phyloP scores from a whole-genome alignment of 306 rosid species.

The Trifolium pratense region DNA sequence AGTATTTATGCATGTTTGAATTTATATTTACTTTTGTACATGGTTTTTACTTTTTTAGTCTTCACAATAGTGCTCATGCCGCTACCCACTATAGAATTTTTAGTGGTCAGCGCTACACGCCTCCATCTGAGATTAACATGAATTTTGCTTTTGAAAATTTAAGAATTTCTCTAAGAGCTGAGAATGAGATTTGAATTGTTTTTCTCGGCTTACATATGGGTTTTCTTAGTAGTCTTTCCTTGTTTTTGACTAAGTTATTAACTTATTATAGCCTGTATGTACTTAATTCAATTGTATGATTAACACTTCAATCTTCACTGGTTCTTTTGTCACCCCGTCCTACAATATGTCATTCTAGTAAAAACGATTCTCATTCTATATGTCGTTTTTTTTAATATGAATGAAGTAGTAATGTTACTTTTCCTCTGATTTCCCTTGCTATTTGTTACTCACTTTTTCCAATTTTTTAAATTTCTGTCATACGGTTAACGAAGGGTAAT shows the following conservation, averaged over 20 bases:
- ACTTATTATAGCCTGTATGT: conserved; percentile 10
- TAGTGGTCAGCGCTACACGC: too few relatives aligned
- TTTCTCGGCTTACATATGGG: conserved; percentile 9
- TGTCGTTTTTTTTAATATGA: neutral
- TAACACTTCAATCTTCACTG: conserved; percentile 28
- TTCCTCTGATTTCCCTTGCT: neutral
- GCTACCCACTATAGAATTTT: too few relatives aligned
- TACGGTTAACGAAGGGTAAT: neutral
- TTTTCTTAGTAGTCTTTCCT: conserved; percentile 17
- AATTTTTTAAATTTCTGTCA: neutral
- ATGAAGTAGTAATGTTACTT: neutral
- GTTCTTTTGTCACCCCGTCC: neutral
- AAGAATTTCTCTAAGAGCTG: too few relatives aligned
- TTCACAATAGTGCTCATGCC: too few relatives aligned
- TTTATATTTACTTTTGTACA: too few relatives aligned
- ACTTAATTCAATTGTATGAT: conserved; percentile 27
- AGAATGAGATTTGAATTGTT: too few relatives aligned
- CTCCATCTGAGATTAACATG: too few relatives aligned
- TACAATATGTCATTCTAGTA: neutral
- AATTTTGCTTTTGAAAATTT: too few relatives aligned
- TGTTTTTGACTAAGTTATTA: conserved; percentile 18
- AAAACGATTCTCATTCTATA: neutral
- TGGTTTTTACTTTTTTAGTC: too few relatives aligned
- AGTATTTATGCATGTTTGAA: too few relatives aligned
- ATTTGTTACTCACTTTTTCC: neutral